Evolutionary conservation across 495 filamentous ascomycete genomes (phyloP).

Genomic region (Xylaria flabelliformis): DNA sequence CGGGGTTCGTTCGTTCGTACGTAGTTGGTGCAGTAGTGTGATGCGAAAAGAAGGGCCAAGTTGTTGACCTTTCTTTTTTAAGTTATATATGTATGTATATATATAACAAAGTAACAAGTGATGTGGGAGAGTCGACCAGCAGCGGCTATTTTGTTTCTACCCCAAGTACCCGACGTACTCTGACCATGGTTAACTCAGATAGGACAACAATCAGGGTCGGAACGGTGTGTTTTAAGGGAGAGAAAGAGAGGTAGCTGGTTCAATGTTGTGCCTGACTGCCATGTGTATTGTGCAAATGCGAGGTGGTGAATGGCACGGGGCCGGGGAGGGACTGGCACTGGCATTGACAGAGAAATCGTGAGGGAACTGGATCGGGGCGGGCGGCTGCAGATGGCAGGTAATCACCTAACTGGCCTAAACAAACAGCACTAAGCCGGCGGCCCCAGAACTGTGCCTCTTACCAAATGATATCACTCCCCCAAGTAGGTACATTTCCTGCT

Average conservation of each 20-base stretch:
- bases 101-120: neutral
- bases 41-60: neutral
- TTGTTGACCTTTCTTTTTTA: neutral
- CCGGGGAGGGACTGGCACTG: neutral
- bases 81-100: neutral
- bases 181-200: constrained; percentile 10
- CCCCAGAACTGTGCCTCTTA: neutral
- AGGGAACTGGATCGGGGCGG: constrained; percentile 3
- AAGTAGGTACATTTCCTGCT: neutral
- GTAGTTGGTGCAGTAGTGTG: neutral
- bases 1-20: neutral
- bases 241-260: no score
- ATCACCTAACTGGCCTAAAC: neutral
- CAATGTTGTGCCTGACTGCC: neutral
- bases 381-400: constrained; percentile 5
- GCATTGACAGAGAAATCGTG: neutral
- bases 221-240: neutral
- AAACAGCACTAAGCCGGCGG: neutral
- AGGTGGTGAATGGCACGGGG: constrained; percentile 3
- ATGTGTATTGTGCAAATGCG: constrained; percentile 7
- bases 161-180: neutral
- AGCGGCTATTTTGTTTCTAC: constrained; percentile 22
- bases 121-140: neutral
- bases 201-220: neutral
- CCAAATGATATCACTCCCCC: constrained; percentile 1